These are phyloP conservation scores for Trichosanthes truncata DNA, from an alignment of 306 rosid species.

Conservation along the genomic window DNA sequence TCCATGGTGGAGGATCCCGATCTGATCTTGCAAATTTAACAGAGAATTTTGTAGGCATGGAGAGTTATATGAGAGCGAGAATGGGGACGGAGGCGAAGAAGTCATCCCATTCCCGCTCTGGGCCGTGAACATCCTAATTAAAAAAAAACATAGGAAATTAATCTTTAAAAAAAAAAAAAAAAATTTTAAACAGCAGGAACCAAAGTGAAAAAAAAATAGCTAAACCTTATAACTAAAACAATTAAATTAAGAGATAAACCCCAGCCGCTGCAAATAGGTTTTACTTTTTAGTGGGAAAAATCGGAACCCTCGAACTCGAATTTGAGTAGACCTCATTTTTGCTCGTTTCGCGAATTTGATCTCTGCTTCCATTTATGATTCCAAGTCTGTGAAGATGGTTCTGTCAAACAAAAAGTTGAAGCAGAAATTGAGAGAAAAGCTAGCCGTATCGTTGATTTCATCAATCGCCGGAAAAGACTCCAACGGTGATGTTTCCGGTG, in stretches of 20 bases:
- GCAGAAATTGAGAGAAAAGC: constrained; percentile 46
- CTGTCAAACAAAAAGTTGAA: constrained; percentile 84
- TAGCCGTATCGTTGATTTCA: constrained; percentile 21
- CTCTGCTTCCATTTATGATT: not conserved
- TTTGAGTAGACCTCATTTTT: not conserved
- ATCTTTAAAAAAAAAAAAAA: no score
- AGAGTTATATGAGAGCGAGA: no score
- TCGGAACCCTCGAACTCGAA: not conserved
- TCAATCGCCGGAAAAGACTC: constrained; percentile 15
- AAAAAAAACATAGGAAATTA: no score
- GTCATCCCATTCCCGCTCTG: no score
- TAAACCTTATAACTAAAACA: no score
- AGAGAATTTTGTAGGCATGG: no score
- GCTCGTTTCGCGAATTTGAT: not conserved
- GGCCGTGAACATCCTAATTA: no score
- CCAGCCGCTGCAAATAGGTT: constrained; percentile 4
- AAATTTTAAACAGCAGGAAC: no score
- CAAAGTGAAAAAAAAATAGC: no score
- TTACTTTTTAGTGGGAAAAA: not conserved
- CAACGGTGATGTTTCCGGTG: constrained; percentile 8
- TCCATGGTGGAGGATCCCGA: no score
- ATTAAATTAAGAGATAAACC: not conserved
- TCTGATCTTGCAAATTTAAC: no score
- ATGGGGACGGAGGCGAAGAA: no score
- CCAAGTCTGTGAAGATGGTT: constrained; percentile 38